phyloP scores from a whole-genome alignment of 2,329 filamentous ascomycete species.

The Hirsutella minnesotensis region DNA sequence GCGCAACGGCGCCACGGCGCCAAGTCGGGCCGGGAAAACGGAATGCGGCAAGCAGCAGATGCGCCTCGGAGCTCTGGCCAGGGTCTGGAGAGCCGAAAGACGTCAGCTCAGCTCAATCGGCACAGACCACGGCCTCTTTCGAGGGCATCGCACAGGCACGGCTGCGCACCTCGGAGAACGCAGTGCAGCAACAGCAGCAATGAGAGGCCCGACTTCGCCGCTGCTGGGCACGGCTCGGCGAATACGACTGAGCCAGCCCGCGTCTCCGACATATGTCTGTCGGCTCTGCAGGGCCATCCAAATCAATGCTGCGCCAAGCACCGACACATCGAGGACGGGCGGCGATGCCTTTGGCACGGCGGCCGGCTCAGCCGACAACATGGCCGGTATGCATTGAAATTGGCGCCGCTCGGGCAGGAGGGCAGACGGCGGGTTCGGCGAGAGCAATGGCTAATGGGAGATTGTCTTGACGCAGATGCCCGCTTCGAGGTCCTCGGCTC shows the following conservation, averaged over 20 bases:
- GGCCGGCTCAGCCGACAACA: conserved; percentile 31
- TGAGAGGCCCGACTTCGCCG: conserved; percentile 29
- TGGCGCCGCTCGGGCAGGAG: too few relatives aligned
- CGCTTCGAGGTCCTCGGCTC: conserved; percentile 87
- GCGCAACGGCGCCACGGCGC: not conserved
- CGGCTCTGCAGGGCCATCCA: conserved; percentile 48
- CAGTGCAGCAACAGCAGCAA: conserved; percentile 12
- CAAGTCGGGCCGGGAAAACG: too few relatives aligned
- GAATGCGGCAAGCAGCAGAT: too few relatives aligned
- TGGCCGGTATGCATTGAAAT: conserved; percentile 30
- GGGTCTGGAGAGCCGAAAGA: too few relatives aligned
- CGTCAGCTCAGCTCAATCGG: too few relatives aligned
- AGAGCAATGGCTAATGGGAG: not conserved
- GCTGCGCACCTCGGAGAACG: not conserved
- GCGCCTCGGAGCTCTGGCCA: too few relatives aligned
- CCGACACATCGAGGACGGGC: conserved; percentile 35
- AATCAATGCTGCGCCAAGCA: conserved; percentile 49
- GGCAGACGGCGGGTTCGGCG: too few relatives aligned
- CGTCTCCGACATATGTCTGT: conserved; percentile 28
- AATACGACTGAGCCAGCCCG: conserved; percentile 13
- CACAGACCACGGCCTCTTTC: too few relatives aligned
- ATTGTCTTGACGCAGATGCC: conserved; percentile 52
- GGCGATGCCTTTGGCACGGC: conserved; percentile 45
- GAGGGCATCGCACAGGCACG: not conserved
- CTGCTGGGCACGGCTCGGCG: conserved; percentile 23